Base-by-base conservation (phyloP, 208 protist species). In the Leptomonas seymouri region DNA sequence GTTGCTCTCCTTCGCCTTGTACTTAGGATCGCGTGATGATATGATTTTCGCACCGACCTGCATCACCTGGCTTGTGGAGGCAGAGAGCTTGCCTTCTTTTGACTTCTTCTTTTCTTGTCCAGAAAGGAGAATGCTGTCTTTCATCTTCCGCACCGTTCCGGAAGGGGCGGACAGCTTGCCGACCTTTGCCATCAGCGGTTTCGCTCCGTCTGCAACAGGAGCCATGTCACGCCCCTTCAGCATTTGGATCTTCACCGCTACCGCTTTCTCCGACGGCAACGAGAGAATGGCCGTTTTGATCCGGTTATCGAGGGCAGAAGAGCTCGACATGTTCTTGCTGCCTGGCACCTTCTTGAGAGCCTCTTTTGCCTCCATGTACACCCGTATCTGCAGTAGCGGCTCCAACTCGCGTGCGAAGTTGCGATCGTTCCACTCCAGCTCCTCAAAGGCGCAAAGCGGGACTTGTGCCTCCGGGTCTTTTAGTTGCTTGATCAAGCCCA, bases 331-430 rank as follows among this genome's bases (percentile, higher is more conserved):
- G 9, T 18, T 51, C 27, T 51, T 56, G 12, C 53, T 56, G 1
- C 7, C 57, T 21, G 65, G 53, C 27, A 44, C 48, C 2, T 67
- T 54, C 50, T 80, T 82, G 16, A 68, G 15, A 16, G 50, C 60
- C 58, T 83, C 84, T 53, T 78, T 93, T 12, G 81, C 84, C 67
- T 93, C 84, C 72, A 88, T 66, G 73, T 80, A 84, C 25, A 76
- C 58, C 42, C 76, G 82, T 27, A 93, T 71, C 41, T 81, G 45
- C 48, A 53, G 71, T 30, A 90, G 49, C 31, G 75, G 70, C 23
- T 50, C 68, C 16, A 88, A 67, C 18, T 80, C 75, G 31, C 71
- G 51, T 21, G 85, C 69, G 58, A 87, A 87, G 48, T 78, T 81
- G 18, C 76, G 74, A 67, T 87, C 74, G 67, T 80, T 82, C 80